A percentile compares a stretch with the other conserved stretches of the same genome.
These are phyloP conservation scores for Picea glauca DNA, from an alignment of 75 land plant species.

Conservation along the genomic window DNA sequence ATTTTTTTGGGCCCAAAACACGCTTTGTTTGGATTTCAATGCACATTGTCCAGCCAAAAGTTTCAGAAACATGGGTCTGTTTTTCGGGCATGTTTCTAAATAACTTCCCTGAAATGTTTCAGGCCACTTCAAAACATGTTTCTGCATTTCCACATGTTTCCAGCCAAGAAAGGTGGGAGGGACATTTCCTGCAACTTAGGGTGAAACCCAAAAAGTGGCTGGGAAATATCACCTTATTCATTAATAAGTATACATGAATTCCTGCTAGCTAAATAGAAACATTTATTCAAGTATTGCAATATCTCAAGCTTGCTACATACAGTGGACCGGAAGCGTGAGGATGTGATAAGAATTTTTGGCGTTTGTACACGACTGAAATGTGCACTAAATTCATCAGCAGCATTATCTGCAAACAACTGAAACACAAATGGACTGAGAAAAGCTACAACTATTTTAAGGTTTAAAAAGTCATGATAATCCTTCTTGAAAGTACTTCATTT, in stretches of 20 bases:
- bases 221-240: neutral
- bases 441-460: neutral
- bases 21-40: too few species aligned
- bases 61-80: too few species aligned
- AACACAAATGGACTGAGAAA: neutral
- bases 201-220: neutral
- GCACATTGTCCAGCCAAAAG: too few species aligned
- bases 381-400: conserved; percentile 76
- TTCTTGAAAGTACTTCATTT: neutral
- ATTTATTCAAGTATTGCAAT: neutral
- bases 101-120: too few species aligned
- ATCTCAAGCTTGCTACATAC: conserved; percentile 31
- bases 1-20: too few species aligned
- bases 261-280: neutral
- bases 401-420: conserved; percentile 81
- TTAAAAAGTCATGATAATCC: neutral
- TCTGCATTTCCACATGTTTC: too few species aligned
- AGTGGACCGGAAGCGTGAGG: conserved; percentile 70
- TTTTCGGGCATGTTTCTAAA: too few species aligned
- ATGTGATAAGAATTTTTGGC: conserved; percentile 78
- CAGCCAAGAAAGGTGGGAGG: too few species aligned
- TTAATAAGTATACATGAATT: neutral
- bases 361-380: conserved; percentile 42
- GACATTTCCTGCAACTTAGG: too few species aligned
- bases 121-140: too few species aligned